Evolutionary conservation across 345 rosid genomes (phyloP).

Genomic region (Salix brachista): DNA sequence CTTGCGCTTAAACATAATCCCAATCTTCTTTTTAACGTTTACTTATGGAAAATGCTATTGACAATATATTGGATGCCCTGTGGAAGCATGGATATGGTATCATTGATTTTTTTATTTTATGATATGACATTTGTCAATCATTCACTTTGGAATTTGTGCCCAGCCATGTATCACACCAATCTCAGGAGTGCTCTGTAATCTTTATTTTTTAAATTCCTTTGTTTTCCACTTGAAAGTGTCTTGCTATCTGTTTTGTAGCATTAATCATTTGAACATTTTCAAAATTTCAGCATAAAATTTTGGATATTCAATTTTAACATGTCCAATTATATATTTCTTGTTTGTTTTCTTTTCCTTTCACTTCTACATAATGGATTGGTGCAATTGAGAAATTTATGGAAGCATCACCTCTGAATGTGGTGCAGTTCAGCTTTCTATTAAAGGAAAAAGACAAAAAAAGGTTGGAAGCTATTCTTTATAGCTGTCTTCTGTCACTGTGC

Average conservation of each 20-base stretch:
- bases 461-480: not conserved
- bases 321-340: not conserved
- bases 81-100: not conserved
- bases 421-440: not conserved
- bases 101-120: not conserved
- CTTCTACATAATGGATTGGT: not conserved
- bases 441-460: not conserved
- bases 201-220: not conserved
- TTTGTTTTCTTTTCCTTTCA: not conserved
- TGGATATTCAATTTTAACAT: not conserved
- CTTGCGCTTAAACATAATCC: not conserved
- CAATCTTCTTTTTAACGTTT: not conserved
- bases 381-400: not conserved
- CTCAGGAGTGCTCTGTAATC: not conserved
- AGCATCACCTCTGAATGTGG: not conserved
- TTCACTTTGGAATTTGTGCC: not conserved
- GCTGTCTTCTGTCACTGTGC: not conserved
- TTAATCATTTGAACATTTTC: not conserved
- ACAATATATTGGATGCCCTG: not conserved
- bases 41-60: not conserved
- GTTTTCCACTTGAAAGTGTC: not conserved
- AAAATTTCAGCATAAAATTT: not conserved
- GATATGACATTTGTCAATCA: not conserved
- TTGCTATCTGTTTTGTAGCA: not conserved
- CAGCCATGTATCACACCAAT: not conserved